Evolutionary conservation across 176 grass and related monocot species (phyloP).

Genomic region (Oryza meridionalis): DNA sequence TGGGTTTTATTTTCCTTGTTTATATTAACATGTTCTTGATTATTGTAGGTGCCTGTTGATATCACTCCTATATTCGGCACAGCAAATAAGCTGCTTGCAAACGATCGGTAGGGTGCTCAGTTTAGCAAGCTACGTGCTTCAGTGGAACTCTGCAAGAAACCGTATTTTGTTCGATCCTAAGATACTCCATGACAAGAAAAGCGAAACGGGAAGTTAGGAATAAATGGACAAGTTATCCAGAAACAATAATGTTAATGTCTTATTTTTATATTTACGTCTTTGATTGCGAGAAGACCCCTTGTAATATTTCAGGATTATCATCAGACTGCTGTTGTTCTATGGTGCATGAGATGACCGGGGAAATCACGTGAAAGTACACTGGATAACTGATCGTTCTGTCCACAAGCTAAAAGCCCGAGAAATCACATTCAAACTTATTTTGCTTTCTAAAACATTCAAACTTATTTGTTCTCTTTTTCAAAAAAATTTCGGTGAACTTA

Average conservation of each 20-base stretch:
- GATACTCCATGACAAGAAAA: not conserved
- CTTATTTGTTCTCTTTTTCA: too few relatives aligned
- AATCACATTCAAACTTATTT: too few relatives aligned
- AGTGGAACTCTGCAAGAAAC: not conserved
- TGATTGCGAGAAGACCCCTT: not conserved
- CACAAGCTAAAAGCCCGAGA: too few relatives aligned
- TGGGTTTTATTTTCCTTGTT: too few relatives aligned
- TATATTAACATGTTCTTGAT: not conserved
- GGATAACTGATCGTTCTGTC: too few relatives aligned
- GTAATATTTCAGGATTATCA: not conserved
- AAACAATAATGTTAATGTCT: not conserved
- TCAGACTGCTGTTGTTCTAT: too few relatives aligned
- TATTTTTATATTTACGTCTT: not conserved
- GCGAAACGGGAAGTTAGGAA: not conserved
- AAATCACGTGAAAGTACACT: too few relatives aligned
- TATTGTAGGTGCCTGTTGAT: constrained; percentile 82
- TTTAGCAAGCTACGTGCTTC: not conserved
- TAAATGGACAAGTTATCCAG: not conserved
- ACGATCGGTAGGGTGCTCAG: not conserved
- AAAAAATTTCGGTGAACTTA: too few relatives aligned
- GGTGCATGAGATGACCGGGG: too few relatives aligned
- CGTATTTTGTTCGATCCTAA: not conserved
- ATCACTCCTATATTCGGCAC: constrained; percentile 62
- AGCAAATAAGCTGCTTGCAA: constrained; percentile 59
- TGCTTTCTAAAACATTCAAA: too few relatives aligned